phyloP scores from a whole-genome alignment of 345 rosid genomes.

The Ailanthus altissimus region DNA sequence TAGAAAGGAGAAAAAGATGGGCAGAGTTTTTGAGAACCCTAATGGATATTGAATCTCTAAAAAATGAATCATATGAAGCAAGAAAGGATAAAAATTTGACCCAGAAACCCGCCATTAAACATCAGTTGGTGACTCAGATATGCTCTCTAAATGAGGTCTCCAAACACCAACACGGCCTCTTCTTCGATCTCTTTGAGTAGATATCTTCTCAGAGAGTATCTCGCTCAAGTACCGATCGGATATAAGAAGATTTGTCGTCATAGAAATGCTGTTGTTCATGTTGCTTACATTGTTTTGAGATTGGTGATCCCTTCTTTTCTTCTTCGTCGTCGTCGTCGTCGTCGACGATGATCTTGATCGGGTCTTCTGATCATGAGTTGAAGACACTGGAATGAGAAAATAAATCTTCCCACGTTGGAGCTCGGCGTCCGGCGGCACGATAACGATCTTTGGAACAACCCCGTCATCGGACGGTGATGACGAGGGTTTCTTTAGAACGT shows the following conservation, averaged over 20 bases:
- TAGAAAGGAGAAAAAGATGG: not conserved
- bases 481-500: slow-evolving; percentile 81
- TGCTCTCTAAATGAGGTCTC: slow-evolving; percentile 96
- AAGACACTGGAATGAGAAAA: slow-evolving; percentile 74
- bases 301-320: slow-evolving; percentile 11
- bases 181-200: slow-evolving; percentile 75
- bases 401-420: slow-evolving; percentile 95
- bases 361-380: slow-evolving; percentile 31
- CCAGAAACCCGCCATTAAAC: slow-evolving; percentile 24
- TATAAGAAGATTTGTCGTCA: slow-evolving; percentile 36
- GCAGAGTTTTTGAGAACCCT: slow-evolving; percentile 26
- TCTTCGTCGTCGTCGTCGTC: slow-evolving; percentile 31
- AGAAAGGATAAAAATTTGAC: not conserved
- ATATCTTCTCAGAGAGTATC: slow-evolving; percentile 79
- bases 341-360: slow-evolving; percentile 29
- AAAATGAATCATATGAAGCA: slow-evolving; percentile 19
- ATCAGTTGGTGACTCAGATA: slow-evolving; percentile 55
- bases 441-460: slow-evolving; percentile 67
- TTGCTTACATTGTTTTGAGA: not conserved
- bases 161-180: slow-evolving; percentile 89
- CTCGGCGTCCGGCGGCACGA: slow-evolving; percentile 90
- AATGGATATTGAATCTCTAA: slow-evolving; percentile 23
- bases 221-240: slow-evolving; percentile 92
- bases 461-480: slow-evolving; percentile 51
- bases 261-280: slow-evolving; percentile 27